Conservation (phyloP, 1,284 basidiomycete genomes). For the Cutaneotrichosporon daszewskae region DNA sequence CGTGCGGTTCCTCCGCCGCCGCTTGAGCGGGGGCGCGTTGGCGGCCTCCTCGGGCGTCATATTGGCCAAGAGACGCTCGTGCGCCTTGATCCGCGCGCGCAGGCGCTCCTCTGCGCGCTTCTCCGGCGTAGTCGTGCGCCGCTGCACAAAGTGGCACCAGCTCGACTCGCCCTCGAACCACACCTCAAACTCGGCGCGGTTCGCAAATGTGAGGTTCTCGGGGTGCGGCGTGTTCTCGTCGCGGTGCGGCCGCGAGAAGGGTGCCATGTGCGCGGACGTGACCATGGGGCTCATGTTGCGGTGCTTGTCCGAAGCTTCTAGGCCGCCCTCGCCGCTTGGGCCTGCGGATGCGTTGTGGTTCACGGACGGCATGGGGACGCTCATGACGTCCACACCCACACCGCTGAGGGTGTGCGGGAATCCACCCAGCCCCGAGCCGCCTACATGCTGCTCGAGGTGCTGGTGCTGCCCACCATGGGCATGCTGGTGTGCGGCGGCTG, state of each 20-base stretch:
- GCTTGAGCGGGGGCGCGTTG: conserved; percentile 32
- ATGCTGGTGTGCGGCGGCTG: conserved; percentile 8
- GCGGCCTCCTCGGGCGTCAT: conserved; percentile 37
- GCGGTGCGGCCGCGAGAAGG: conserved; percentile 29
- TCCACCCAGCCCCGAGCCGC: background rate
- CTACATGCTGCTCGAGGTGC: background rate
- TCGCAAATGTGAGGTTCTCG: conserved; percentile 24
- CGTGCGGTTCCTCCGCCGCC: conserved; percentile 33
- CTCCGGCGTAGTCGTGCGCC: conserved; percentile 41
- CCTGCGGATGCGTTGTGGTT: too few relatives aligned
- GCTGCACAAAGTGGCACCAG: conserved; percentile 47
- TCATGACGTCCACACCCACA: background rate
- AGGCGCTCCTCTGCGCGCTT: conserved; percentile 42
- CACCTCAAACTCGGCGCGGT: conserved; percentile 27
- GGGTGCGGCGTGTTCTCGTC: conserved; percentile 34
- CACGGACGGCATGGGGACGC: background rate
- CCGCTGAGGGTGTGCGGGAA: background rate
- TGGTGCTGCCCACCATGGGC: background rate
- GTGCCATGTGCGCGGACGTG: conserved; percentile 20
- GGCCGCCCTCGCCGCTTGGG: background rate
- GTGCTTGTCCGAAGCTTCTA: background rate
- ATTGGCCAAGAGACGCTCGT: conserved; percentile 27
- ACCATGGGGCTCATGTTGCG: background rate
- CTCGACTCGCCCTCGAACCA: conserved; percentile 40
- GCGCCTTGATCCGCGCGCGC: conserved; percentile 34